A percentile compares a stretch with the other conserved stretches of the same genome.
phyloP scores from a whole-genome alignment of 2,329 filamentous ascomycete genomes.

The Fusarium nematophilum region DNA sequence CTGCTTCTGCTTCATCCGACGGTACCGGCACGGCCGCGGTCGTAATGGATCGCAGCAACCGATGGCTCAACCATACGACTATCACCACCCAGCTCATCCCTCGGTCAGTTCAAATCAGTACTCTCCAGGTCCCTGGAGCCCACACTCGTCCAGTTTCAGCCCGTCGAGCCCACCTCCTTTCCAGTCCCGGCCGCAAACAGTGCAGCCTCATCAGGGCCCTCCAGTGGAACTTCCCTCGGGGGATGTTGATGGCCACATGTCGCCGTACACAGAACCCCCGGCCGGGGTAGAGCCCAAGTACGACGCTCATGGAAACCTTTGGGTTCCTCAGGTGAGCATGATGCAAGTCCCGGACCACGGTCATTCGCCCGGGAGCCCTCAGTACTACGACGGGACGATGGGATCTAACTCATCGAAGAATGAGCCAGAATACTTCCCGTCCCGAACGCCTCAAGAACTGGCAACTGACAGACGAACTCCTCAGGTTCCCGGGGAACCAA shows the following conservation, averaged over 20 bases:
- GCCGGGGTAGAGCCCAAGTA: slow-evolving; percentile 42
- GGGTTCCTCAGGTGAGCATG: slow-evolving; percentile 50
- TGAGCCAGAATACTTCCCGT: slow-evolving; percentile 30
- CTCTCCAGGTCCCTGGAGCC: slow-evolving; percentile 42
- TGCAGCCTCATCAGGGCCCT: slow-evolving; percentile 37
- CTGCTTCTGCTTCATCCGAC: slow-evolving; percentile 48
- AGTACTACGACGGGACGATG: slow-evolving; percentile 28
- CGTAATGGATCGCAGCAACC: slow-evolving; percentile 38
- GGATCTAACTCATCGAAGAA: slow-evolving; percentile 32
- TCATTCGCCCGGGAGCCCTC: slow-evolving; percentile 33
- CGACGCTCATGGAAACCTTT: slow-evolving; percentile 47
- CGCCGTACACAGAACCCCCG: slow-evolving; percentile 29
- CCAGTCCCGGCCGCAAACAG: slow-evolving; percentile 25
- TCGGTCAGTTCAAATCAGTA: slow-evolving; percentile 35
- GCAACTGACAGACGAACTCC: slow-evolving; percentile 32
- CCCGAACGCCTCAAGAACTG: slow-evolving; percentile 40
- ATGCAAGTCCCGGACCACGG: slow-evolving; percentile 40
- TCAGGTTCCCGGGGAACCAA: slow-evolving; percentile 14
- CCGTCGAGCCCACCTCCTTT: slow-evolving; percentile 34
- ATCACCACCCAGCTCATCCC: slow-evolving; percentile 38
- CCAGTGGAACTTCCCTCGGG: slow-evolving; percentile 45
- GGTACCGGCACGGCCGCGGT: slow-evolving; percentile 24
- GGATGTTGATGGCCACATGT: slow-evolving; percentile 20
- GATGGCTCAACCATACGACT: slow-evolving; percentile 40
- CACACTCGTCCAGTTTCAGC: slow-evolving; percentile 37